Conservation (phyloP, 208 protist genomes). For the Trypanosoma conorhini region DNA sequence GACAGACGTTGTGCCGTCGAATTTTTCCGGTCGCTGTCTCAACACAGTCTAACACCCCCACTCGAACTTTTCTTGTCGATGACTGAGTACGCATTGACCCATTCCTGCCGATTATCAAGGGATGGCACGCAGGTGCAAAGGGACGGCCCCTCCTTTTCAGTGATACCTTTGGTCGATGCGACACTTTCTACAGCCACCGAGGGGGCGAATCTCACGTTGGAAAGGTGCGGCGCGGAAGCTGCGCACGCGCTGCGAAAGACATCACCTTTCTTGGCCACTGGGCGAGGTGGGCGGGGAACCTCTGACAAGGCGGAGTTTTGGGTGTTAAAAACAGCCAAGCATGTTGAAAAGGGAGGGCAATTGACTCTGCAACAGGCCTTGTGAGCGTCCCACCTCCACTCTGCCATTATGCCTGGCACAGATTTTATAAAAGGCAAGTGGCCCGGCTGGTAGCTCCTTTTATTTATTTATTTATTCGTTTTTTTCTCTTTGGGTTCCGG, state of each 20-base stretch:
- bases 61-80: slow-evolving; percentile 13
- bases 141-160: slow-evolving; percentile 7
- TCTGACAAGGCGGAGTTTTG: slow-evolving; percentile 13
- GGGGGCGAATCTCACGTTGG: slow-evolving; percentile 12
- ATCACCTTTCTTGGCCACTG: slow-evolving; percentile 6
- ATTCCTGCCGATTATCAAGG: slow-evolving; percentile 19
- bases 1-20: neutral
- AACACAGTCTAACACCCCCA: slow-evolving; percentile 17
- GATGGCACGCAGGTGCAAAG: slow-evolving; percentile 7
- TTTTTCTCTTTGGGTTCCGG: no score
- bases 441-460: neutral
- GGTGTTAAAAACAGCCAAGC: slow-evolving; percentile 12
- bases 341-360: slow-evolving; percentile 2
- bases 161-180: slow-evolving; percentile 25
- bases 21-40: slow-evolving; percentile 12
- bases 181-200: neutral
- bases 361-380: neutral
- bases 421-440: neutral
- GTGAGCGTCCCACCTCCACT: neutral
- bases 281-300: neutral
- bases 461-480: neutral
- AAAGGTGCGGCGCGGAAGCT: slow-evolving; percentile 4
- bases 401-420: neutral
- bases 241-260: slow-evolving; percentile 1
- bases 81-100: slow-evolving; percentile 15